phyloP scores from a whole-genome alignment of 2,329 filamentous ascomycete genomes.

The Gliomastix tumulicola region DNA sequence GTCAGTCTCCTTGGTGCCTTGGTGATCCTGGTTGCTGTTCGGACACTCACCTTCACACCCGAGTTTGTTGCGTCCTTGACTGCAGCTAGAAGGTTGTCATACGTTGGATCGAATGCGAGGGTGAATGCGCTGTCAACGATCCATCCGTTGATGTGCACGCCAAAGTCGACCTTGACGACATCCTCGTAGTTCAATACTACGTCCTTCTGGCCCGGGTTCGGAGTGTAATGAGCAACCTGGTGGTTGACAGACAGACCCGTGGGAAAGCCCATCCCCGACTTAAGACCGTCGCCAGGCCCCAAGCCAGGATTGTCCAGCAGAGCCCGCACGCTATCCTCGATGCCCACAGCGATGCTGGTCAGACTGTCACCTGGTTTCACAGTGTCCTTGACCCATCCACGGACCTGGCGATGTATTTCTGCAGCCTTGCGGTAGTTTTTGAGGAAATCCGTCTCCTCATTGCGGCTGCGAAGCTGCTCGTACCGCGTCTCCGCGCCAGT shows the following conservation, averaged over 20 bases:
- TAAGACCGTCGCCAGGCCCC: conserved; percentile 66
- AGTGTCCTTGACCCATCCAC: conserved; percentile 69
- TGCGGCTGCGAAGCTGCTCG: conserved; percentile 9
- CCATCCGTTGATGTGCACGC: conserved; percentile 67
- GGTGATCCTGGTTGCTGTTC: too few species aligned
- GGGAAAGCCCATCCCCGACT: conserved; percentile 75
- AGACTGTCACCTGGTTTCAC: conserved; percentile 73
- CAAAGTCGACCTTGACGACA: conserved; percentile 73
- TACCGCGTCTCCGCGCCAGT: conserved; percentile 16
- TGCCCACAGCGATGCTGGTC: conserved; percentile 72
- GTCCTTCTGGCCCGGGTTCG: conserved; percentile 70
- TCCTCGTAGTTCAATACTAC: conserved; percentile 60
- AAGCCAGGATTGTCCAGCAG: conserved; percentile 68
- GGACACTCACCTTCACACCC: conserved; percentile 52
- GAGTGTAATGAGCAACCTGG: conserved; percentile 74
- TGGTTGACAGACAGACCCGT: conserved; percentile 76
- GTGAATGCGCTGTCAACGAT: conserved; percentile 77
- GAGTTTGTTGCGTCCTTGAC: conserved; percentile 74
- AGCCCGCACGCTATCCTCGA: conserved; percentile 71
- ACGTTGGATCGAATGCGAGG: conserved; percentile 63
- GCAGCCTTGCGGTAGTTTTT: conserved; percentile 72
- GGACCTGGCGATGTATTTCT: conserved; percentile 74
- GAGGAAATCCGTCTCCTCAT: conserved; percentile 49
- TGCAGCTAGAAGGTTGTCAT: conserved; percentile 63
- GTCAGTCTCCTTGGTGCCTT: too few species aligned